These are phyloP conservation scores for Thraustotheca clavata DNA, from an alignment of 352 stramenopile genomes.

Conservation along the genomic window DNA sequence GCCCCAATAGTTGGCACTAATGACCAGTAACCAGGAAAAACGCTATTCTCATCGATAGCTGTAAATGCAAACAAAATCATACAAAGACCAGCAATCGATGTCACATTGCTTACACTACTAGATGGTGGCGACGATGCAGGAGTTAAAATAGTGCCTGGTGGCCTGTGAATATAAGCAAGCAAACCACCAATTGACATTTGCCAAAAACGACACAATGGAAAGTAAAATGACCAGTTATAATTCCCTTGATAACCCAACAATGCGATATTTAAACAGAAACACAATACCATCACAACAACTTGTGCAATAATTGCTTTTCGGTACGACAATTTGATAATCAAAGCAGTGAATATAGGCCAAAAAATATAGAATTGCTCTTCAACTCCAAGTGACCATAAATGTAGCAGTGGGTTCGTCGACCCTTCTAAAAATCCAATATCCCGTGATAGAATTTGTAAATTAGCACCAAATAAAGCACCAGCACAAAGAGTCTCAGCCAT, in stretches of 20 bases:
- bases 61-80: background rate
- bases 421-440: slow-evolving; percentile 20
- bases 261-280: slow-evolving; percentile 9
- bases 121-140: too few relatives aligned
- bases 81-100: background rate
- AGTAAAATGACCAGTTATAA: slow-evolving; percentile 22
- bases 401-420: slow-evolving; percentile 14
- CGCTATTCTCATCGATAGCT: slow-evolving; percentile 3
- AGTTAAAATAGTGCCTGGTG: too few relatives aligned
- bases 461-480: slow-evolving; percentile 17
- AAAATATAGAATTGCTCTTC: slow-evolving; percentile 24
- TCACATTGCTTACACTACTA: too few relatives aligned
- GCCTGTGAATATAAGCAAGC: too few relatives aligned
- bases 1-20: slow-evolving; percentile 3
- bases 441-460: slow-evolving; percentile 13
- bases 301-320: background rate
- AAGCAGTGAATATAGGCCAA: slow-evolving; percentile 16
- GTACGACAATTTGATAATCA: background rate
- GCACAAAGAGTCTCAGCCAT: slow-evolving; percentile 4
- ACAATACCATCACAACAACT: background rate
- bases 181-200: too few relatives aligned
- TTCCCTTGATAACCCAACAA: background rate
- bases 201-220: slow-evolving; percentile 12
- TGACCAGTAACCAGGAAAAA: slow-evolving; percentile 17
- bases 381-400: slow-evolving; percentile 22